phyloP scores from a whole-genome alignment of 495 filamentous ascomycete species.

The Pyronema omphalodes region DNA sequence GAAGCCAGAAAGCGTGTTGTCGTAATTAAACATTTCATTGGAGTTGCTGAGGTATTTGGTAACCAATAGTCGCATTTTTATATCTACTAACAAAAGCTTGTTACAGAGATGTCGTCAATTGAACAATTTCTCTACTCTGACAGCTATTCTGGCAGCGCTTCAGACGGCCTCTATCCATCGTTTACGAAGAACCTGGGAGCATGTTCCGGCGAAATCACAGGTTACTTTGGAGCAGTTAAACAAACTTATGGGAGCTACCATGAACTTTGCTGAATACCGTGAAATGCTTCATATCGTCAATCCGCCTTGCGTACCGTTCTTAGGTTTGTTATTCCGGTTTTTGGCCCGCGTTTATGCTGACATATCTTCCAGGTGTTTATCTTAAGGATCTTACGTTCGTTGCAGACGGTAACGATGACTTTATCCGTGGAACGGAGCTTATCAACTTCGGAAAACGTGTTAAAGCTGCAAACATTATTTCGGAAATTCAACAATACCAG shows the following conservation, averaged over 20 bases:
- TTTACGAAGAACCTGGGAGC: constrained; percentile 82
- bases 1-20: constrained; percentile 91
- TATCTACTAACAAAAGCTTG: constrained; percentile 14
- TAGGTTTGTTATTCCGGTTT: constrained; percentile 42
- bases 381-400: constrained; percentile 97
- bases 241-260: constrained; percentile 86
- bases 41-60: constrained; percentile 66
- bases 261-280: constrained; percentile 94
- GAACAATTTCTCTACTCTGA: constrained; percentile 95
- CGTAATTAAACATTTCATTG: constrained; percentile 96
- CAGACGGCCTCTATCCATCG: constrained; percentile 88
- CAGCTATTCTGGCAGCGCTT: constrained; percentile 94
- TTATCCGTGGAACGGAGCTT: constrained; percentile 81
- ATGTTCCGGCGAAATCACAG: constrained; percentile 68
- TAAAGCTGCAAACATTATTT: constrained; percentile 94
- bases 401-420: constrained; percentile 89
- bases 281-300: constrained; percentile 82
- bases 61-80: not conserved
- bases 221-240: constrained; percentile 75
- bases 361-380: constrained; percentile 56
- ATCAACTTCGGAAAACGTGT: constrained; percentile 98
- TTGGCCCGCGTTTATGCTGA: constrained; percentile 9
- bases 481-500: constrained; percentile 95
- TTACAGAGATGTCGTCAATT: constrained; percentile 72
- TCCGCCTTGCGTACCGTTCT: constrained; percentile 95